These are phyloP conservation scores for Citrus sinensis DNA, from an alignment of 345 rosid genomes.

Conservation along the genomic window DNA sequence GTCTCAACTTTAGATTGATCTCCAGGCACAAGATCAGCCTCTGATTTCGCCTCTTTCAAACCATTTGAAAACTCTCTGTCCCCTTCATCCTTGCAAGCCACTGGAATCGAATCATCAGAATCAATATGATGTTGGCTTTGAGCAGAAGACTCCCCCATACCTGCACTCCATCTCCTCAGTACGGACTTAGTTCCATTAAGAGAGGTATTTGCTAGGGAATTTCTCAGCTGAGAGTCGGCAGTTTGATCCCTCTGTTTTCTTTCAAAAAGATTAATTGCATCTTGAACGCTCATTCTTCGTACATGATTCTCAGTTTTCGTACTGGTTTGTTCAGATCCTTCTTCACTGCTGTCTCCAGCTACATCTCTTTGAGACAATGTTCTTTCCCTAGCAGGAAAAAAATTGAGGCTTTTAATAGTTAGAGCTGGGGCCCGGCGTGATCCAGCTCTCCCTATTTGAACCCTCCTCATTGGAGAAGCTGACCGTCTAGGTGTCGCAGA, in stretches of 20 bases:
- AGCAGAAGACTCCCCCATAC: slow-evolving; percentile 38
- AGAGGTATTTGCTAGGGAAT: slow-evolving; percentile 27
- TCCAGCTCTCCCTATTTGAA: slow-evolving; percentile 59
- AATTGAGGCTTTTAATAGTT: slow-evolving; percentile 57
- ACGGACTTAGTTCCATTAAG: slow-evolving; percentile 43
- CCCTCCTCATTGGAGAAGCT: slow-evolving; percentile 69
- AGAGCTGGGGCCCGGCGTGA: slow-evolving; percentile 51
- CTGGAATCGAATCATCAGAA: slow-evolving; percentile 25
- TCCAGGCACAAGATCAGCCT: slow-evolving; percentile 24
- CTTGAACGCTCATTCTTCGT: slow-evolving; percentile 59
- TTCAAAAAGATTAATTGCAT: slow-evolving; percentile 60
- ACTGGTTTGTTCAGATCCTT: slow-evolving; percentile 33
- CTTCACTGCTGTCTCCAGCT: slow-evolving; percentile 34
- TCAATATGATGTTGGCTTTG: slow-evolving; percentile 27
- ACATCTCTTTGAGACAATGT: slow-evolving; percentile 30
- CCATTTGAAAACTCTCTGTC: slow-evolving; percentile 22
- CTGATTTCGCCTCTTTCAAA: slow-evolving; percentile 26
- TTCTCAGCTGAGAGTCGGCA: slow-evolving; percentile 34
- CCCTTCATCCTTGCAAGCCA: slow-evolving; percentile 17
- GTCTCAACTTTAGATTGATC: slow-evolving; percentile 20
- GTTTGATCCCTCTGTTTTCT: slow-evolving; percentile 51
- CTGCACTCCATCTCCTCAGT: slow-evolving; percentile 66
- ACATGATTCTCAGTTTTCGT: slow-evolving; percentile 37
- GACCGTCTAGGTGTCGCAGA: slow-evolving; percentile 61
- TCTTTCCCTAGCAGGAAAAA: slow-evolving; percentile 47